Evolutionary conservation across 75 land plant species (phyloP).

Genomic region (Picea glauca): DNA sequence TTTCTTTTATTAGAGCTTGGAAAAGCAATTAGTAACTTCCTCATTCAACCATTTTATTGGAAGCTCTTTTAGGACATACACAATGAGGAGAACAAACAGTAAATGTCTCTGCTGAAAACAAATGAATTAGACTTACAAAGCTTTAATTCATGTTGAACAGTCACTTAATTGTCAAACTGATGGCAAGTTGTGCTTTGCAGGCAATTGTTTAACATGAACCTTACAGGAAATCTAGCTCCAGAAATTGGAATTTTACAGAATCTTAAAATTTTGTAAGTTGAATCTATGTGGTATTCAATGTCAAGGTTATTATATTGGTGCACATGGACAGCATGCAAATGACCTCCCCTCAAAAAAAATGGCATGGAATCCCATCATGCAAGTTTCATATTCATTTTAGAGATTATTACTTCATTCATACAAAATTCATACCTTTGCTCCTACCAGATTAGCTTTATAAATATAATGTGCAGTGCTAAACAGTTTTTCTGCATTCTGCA

Average conservation of each 20-base stretch:
- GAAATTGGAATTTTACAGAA: constrained; percentile 54
- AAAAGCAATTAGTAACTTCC: too few species aligned
- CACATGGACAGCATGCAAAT: not conserved
- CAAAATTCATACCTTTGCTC: not conserved
- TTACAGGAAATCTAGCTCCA: constrained; percentile 63
- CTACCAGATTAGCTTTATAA: not conserved
- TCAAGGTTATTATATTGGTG: not conserved
- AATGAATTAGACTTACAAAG: too few species aligned
- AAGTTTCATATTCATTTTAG: not conserved
- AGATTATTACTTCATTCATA: not conserved
- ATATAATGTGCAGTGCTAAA: not conserved
- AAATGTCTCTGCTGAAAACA: too few species aligned
- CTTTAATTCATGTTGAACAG: too few species aligned
- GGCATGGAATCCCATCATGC: not conserved
- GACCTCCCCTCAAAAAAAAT: not conserved
- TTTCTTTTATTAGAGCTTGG: too few species aligned
- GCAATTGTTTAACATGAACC: constrained; percentile 50
- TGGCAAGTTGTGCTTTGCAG: constrained; percentile 21
- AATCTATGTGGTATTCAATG: not conserved
- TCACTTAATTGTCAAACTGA: too few species aligned
- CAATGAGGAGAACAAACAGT: too few species aligned
- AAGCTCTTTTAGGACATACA: too few species aligned
- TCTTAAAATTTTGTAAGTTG: constrained; percentile 53
- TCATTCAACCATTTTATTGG: too few species aligned
- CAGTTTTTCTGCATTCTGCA: not conserved